phyloP scores from a whole-genome alignment of 2,329 filamentous ascomycete genomes.

The Diaporthe australafricana region DNA sequence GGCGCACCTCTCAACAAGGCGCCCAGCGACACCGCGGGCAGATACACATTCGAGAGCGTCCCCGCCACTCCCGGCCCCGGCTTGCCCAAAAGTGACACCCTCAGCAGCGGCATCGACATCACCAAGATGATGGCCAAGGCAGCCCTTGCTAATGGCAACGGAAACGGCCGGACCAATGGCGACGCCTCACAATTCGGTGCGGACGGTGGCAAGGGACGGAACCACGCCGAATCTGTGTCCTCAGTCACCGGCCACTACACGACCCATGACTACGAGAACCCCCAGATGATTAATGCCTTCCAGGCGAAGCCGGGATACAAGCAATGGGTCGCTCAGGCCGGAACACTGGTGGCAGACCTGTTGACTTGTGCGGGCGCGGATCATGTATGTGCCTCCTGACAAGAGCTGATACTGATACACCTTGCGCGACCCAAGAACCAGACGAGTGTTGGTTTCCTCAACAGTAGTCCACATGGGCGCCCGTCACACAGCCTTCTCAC shows the following conservation, averaged over 20 bases:
- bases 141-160: slow-evolving; percentile 64
- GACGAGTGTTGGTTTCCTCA: slow-evolving; percentile 26
- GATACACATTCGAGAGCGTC: slow-evolving; percentile 91
- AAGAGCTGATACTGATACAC: neutral
- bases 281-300: slow-evolving; percentile 66
- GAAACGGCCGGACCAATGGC: slow-evolving; percentile 49
- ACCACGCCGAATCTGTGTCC: slow-evolving; percentile 53
- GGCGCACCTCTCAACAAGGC: slow-evolving; percentile 87
- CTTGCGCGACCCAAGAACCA: slow-evolving; percentile 24
- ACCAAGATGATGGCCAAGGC: slow-evolving; percentile 80
- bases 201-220: slow-evolving; percentile 52
- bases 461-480: neutral
- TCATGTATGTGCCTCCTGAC: slow-evolving; percentile 68
- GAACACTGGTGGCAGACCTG: slow-evolving; percentile 92
- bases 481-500: neutral
- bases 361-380: slow-evolving; percentile 96
- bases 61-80: slow-evolving; percentile 86
- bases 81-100: slow-evolving; percentile 72
- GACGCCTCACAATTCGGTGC: slow-evolving; percentile 44
- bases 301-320: slow-evolving; percentile 93
- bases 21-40: slow-evolving; percentile 57
- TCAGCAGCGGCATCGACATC: slow-evolving; percentile 78
- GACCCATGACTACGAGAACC: slow-evolving; percentile 74
- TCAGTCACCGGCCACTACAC: slow-evolving; percentile 63
- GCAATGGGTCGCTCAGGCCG: slow-evolving; percentile 98